A percentile compares a stretch with the other conserved stretches of the same genome.
phyloP scores from a whole-genome alignment of 441 rosid species.

The Flueggea neowawraea region DNA sequence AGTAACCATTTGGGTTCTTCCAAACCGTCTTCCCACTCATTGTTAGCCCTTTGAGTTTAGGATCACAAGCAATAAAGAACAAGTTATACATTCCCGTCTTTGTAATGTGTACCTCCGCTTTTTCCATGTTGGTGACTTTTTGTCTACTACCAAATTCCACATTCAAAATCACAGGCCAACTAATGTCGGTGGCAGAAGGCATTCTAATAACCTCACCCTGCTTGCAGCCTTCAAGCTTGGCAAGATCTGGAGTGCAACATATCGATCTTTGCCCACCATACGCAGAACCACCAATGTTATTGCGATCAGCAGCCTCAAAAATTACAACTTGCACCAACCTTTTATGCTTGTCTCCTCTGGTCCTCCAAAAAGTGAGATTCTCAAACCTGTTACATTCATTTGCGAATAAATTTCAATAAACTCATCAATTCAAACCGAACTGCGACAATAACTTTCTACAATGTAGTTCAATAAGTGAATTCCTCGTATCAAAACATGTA shows the following conservation, averaged over 20 bases:
- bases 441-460: too few relatives aligned
- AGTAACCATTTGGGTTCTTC: constrained; percentile 91
- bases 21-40: constrained; percentile 94
- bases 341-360: constrained; percentile 35
- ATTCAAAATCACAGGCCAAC: constrained; percentile 78
- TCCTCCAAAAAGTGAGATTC: constrained; percentile 71
- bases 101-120: constrained; percentile 41
- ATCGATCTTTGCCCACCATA: constrained; percentile 98
- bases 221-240: constrained; percentile 91
- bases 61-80: constrained; percentile 85
- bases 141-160: constrained; percentile 51
- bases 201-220: constrained; percentile 87
- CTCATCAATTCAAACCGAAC: neutral
- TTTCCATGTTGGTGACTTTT: constrained; percentile 39
- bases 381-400: constrained; percentile 45
- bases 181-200: constrained; percentile 65
- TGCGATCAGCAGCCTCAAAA: constrained; percentile 92
- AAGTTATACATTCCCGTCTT: constrained; percentile 93
- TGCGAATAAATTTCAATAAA: constrained; percentile 1
- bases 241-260: constrained; percentile 95
- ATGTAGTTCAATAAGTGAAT: too few relatives aligned
- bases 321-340: constrained; percentile 76
- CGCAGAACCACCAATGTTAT: constrained; percentile 95
- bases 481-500: too few relatives aligned
- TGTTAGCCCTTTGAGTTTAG: constrained; percentile 59